Conservation (phyloP, 2,329 filamentous ascomycete species). For the Paradendryphiella salina region DNA sequence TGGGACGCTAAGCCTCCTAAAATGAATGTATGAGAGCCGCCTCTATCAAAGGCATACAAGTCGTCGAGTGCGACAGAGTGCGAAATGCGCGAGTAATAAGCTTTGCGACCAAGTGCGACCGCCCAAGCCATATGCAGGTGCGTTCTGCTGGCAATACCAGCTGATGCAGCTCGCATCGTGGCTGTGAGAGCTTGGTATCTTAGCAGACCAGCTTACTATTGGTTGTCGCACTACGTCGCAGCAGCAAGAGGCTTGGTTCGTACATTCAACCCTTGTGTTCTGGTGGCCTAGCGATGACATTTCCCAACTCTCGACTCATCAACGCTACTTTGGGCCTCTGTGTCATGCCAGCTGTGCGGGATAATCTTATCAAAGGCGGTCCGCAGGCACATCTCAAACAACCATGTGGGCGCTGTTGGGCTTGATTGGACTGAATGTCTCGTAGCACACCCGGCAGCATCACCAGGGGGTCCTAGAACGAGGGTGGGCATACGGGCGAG, state of each 20-base stretch:
- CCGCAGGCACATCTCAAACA: constrained; percentile 26
- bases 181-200: neutral
- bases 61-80: neutral
- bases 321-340: neutral
- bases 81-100: neutral
- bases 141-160: neutral
- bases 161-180: neutral
- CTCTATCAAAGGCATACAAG: neutral
- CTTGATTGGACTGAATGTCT: constrained; percentile 40
- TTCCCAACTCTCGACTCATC: too few relatives aligned
- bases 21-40: neutral
- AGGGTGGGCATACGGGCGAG: neutral
- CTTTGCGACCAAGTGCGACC: constrained; percentile 2
- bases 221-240: constrained; percentile 5
- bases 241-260: too few relatives aligned
- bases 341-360: constrained; percentile 5
- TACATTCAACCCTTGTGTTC: too few relatives aligned
- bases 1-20: too few relatives aligned
- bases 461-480: constrained; percentile 6
- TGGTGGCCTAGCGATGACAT: too few relatives aligned
- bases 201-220: neutral
- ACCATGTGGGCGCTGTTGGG: constrained; percentile 17
- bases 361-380: constrained; percentile 27
- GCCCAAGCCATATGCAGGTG: neutral
- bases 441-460: constrained; percentile 15